These are phyloP conservation scores for Candida sp. DNA, from an alignment of 1,139 yeast species.

Conservation along the genomic window DNA sequence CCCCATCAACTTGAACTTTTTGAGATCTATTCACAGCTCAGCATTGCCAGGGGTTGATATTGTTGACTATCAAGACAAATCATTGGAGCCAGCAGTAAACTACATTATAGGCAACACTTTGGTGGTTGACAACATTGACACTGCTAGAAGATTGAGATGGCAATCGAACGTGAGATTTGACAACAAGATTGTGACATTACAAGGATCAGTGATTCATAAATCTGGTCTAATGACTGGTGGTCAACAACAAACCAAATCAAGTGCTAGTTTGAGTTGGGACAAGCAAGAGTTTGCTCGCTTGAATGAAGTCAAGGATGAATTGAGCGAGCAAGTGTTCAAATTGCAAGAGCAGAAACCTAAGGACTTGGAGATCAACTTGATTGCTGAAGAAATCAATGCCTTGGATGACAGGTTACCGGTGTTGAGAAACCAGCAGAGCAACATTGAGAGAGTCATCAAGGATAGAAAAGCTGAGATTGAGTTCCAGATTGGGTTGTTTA, in stretches of 20 bases:
- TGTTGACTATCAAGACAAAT: slow-evolving; percentile 65
- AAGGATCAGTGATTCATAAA: slow-evolving; percentile 84
- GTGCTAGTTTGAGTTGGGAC: slow-evolving; percentile 62
- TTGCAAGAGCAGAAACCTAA: slow-evolving; percentile 55
- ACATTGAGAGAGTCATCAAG: slow-evolving; percentile 52
- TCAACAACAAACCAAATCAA: slow-evolving; percentile 38
- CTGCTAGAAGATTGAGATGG: slow-evolving; percentile 82
- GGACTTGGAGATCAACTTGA: slow-evolving; percentile 59
- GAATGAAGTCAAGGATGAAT: slow-evolving; percentile 62
- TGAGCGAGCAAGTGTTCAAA: slow-evolving; percentile 55
- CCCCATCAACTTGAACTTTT: slow-evolving; percentile 58
- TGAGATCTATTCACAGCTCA: slow-evolving; percentile 58
- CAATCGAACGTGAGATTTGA: slow-evolving; percentile 43
- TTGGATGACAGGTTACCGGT: slow-evolving; percentile 60
- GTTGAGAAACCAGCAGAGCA: slow-evolving; percentile 54
- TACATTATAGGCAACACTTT: slow-evolving; percentile 83
- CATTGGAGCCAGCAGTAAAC: slow-evolving; percentile 76
- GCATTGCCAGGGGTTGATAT: slow-evolving; percentile 77
- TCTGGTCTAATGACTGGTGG: slow-evolving; percentile 98
- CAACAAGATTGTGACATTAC: slow-evolving; percentile 77
- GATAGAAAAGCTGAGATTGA: slow-evolving; percentile 62
- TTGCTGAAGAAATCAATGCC: slow-evolving; percentile 55
- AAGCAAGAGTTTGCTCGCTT: slow-evolving; percentile 69
- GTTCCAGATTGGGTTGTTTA: slow-evolving; percentile 41
- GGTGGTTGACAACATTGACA: slow-evolving; percentile 72